These are phyloP conservation scores for Chrysanthemum seticuspe DNA, from an alignment of 129 eudicot genomes.

Conservation along the genomic window DNA sequence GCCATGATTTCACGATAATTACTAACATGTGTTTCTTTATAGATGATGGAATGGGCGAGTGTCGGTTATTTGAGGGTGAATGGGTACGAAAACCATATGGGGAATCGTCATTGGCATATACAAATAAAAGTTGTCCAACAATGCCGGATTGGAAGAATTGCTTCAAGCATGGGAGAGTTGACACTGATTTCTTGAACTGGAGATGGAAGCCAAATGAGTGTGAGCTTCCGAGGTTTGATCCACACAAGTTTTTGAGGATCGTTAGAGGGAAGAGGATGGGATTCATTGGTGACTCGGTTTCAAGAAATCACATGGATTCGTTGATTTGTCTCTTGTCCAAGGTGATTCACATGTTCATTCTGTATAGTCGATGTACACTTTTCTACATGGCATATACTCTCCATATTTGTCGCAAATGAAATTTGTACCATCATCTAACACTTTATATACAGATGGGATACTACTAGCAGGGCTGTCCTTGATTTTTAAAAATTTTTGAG, in stretches of 20 bases:
- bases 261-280: conserved; percentile 60
- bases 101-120: conserved; percentile 26
- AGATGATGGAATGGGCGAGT: background rate
- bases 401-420: too few species aligned
- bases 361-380: too few species aligned
- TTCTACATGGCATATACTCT: too few species aligned
- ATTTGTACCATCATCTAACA: too few species aligned
- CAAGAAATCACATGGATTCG: conserved; percentile 74
- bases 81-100: conserved; percentile 37
- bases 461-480: too few species aligned
- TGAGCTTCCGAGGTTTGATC: conserved; percentile 50
- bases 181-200: conserved; percentile 59
- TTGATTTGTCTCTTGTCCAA: conserved; percentile 45
- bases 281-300: conserved; percentile 81
- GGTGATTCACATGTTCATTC: background rate
- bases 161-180: background rate
- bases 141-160: conserved; percentile 34
- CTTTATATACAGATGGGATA: too few species aligned
- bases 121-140: conserved; percentile 38
- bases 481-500: too few species aligned
- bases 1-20: background rate
- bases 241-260: conserved; percentile 48
- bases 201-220: conserved; percentile 77
- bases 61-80: conserved; percentile 41
- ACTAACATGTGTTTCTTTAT: background rate